These are phyloP conservation scores for Kluyveromyces lactis DNA, from an alignment of 805 yeast genomes.

Conservation along the genomic window DNA sequence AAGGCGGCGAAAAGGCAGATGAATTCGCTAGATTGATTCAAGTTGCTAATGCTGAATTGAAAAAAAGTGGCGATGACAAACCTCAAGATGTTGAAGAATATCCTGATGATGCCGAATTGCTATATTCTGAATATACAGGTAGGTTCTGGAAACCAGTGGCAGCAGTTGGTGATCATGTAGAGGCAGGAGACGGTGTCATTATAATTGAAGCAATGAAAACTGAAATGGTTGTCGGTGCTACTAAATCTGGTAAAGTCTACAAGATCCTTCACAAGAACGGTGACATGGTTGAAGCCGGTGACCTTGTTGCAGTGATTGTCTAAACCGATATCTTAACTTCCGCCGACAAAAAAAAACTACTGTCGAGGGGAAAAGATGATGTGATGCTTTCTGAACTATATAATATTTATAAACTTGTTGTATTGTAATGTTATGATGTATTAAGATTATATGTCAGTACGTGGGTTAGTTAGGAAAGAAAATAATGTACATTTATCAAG, in stretches of 20 bases:
- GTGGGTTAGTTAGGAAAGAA: too few species aligned
- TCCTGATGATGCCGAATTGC: slow-evolving; percentile 72
- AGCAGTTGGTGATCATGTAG: slow-evolving; percentile 65
- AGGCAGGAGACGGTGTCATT: slow-evolving; percentile 68
- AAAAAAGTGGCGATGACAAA: slow-evolving; percentile 40
- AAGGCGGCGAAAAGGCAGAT: slow-evolving; percentile 73
- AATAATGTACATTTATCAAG: not conserved
- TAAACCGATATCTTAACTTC: not conserved
- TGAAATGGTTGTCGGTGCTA: slow-evolving; percentile 81
- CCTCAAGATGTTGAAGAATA: slow-evolving; percentile 43
- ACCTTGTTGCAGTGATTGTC: slow-evolving; percentile 70
- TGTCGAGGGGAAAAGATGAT: too few species aligned
- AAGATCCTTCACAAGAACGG: slow-evolving; percentile 77
- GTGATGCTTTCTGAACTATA: too few species aligned
- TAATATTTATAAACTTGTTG: too few species aligned
- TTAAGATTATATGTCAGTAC: too few species aligned
- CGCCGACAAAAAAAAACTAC: too few species aligned
- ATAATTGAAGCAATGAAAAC: slow-evolving; percentile 98
- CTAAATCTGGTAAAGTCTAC: slow-evolving; percentile 60
- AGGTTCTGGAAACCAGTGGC: slow-evolving; percentile 93
- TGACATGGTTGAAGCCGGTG: slow-evolving; percentile 96
- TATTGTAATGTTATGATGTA: too few species aligned
- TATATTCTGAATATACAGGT: slow-evolving; percentile 94
- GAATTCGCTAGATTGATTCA: slow-evolving; percentile 82
- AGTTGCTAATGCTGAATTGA: slow-evolving; percentile 68